A percentile compares a stretch with the other conserved stretches of the same genome.
Evolutionary conservation across 2,329 filamentous ascomycete genomes (phyloP).

Genomic region (Arthroderma uncinatum): DNA sequence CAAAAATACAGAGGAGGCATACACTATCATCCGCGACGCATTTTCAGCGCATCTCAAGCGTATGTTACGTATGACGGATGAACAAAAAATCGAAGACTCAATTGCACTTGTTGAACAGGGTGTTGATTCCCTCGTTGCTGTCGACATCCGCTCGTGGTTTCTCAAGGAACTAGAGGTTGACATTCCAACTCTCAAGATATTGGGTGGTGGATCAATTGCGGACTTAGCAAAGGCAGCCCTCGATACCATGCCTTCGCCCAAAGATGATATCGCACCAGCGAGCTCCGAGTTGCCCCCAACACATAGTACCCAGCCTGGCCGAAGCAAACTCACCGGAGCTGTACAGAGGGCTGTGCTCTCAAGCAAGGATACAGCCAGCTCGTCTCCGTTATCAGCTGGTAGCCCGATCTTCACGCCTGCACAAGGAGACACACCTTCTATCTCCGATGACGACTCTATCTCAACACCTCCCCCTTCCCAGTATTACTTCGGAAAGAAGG

Average conservation of each 20-base stretch:
- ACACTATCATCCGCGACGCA: background rate
- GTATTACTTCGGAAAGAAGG: background rate
- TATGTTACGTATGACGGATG: background rate
- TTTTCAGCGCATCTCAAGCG: background rate
- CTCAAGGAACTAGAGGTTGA: slow-evolving; percentile 12
- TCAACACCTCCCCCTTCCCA: background rate
- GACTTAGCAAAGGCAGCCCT: slow-evolving; percentile 8
- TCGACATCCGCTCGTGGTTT: slow-evolving; percentile 15
- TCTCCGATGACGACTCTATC: background rate
- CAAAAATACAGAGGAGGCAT: background rate
- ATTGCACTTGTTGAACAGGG: slow-evolving; percentile 8
- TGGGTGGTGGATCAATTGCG: slow-evolving; percentile 6
- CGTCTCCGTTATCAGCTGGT: background rate
- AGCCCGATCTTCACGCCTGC: background rate
- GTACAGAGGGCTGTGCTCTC: background rate
- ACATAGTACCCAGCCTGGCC: background rate
- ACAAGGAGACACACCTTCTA: background rate
- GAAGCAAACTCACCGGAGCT: background rate
- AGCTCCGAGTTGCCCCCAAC: background rate
- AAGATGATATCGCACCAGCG: background rate
- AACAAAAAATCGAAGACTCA: slow-evolving; percentile 9
- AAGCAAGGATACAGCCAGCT: background rate
- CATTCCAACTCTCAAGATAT: slow-evolving; percentile 12
- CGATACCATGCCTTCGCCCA: background rate
- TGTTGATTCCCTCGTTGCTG: slow-evolving; percentile 15